Conservation (phyloP, 805 yeast species). For the Spathaspora sp. region DNA sequence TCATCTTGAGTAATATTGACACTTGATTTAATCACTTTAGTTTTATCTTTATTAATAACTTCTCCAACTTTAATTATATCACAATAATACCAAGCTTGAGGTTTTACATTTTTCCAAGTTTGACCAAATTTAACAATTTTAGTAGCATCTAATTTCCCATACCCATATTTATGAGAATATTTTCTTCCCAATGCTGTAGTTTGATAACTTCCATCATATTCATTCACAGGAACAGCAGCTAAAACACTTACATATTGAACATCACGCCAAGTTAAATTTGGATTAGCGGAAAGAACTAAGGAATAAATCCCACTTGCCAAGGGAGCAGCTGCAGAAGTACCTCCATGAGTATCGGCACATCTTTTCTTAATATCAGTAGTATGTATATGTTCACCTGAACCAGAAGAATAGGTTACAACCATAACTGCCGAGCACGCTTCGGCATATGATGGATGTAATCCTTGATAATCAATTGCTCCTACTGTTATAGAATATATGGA, state of each 20-base stretch:
- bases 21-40: constrained; percentile 22
- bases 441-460: constrained; percentile 82
- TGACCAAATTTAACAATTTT: constrained; percentile 68
- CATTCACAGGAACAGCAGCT: constrained; percentile 65
- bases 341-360: constrained; percentile 82
- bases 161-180: constrained; percentile 87
- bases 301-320: constrained; percentile 95
- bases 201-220: constrained; percentile 74
- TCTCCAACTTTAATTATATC: constrained; percentile 35
- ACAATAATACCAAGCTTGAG: constrained; percentile 77
- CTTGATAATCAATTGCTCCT: constrained; percentile 86
- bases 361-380: constrained; percentile 72
- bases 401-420: constrained; percentile 91
- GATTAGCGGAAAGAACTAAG: constrained; percentile 76
- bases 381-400: constrained; percentile 83
- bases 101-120: constrained; percentile 81
- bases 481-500: constrained; percentile 93
- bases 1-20: constrained; percentile 45
- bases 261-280: constrained; percentile 92
- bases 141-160: constrained; percentile 86
- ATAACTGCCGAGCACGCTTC: constrained; percentile 94
- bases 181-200: constrained; percentile 58
- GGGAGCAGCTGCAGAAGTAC: constrained; percentile 99
- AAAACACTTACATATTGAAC: constrained; percentile 78
- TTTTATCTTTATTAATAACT: constrained; percentile 8